Base-by-base conservation (phyloP, 225 moss, liverwort and hornwort species). In the Climacium dendroides region DNA sequence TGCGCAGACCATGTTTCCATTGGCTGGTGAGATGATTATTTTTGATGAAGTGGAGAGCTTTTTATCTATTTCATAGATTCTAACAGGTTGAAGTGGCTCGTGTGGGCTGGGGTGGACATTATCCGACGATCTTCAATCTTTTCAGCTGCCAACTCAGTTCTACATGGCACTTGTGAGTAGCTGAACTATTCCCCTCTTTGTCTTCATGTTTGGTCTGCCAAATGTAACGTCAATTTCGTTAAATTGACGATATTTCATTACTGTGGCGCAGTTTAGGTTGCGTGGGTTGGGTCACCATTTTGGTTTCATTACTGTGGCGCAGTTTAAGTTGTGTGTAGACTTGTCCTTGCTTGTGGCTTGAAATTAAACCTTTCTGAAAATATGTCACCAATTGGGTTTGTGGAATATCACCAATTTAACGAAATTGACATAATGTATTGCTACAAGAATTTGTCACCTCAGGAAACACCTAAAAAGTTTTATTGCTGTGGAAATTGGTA, bases 111-210 rank as follows among this genome's bases (percentile, higher is more conserved):
- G 52, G 28, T 76, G 74, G 25, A n/a, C 74, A 25, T 12, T 48
- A 15, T 60, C 3, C 2, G 11, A 83, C 3, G 6, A 24, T 74
- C 48, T n/a, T 61, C 2, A 10, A 29, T 61, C 10, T 5, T n/a
- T 39, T 16, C 92, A 96, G 95, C 95, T 98, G 14, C 97, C 98
- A 37, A 98, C 98, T 48, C 98, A 98, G 63, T 95, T 99, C 73
- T 95, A 94, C 88, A 99, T 92, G 98, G 98, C 98, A 7, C 71
- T 91, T 73, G 96, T 96, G 74, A 88, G 92, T 11, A 17, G 1
- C 41, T 52, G 8, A 79, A 29, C 70, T 10, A 15, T 47, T 59
- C 48, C 13, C 58, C 59, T 52, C 35, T 71, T 34, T 55, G 4
- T 13, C 12, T 41, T 78, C 78, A 28, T 57, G 25, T 78, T 78